Base-by-base conservation (phyloP, 352 stramenopile genomes). In the Phytophthora meadii region DNA sequence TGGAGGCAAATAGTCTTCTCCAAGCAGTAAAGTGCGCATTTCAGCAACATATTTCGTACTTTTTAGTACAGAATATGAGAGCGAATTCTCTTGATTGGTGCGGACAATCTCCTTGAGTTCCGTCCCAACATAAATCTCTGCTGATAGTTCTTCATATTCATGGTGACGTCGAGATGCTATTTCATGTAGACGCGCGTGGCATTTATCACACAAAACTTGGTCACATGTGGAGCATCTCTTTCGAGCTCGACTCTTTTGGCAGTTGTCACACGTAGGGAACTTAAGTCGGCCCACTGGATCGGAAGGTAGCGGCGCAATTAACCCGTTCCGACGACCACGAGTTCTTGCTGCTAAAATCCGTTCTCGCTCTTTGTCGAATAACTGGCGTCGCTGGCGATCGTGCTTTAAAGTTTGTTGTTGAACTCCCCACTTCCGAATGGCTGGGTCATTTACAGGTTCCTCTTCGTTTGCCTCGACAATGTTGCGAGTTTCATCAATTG, bases 141-240 rank as follows among this genome's bases (percentile, higher is more conserved):
- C 54, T 19, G 62, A 30, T 0, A 90, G 36, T 11, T 82, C 73
- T 67, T 84, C 68, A 17, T 83, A 89, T 1, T 65, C 42, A 46
- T 92, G 83, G 27, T 90, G 79, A 0, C 79, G 61, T 27, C 79
- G 65, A 9, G 82, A 68, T 3, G 73, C 73, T 4, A 90, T 19
- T 34, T 88, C 77, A 54, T 92, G 83, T 2, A 92, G 62, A 1
- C 76, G 74, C 12, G 79, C 67, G 54, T 90, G 76, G 27, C 83
- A 92, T 12, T 77, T 80, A 65, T 89, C 79, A 50, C 83, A 92
- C 2, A 88, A 48, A 2, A 84, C 59, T 48, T 89, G 81, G 4
- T 89, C 79, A 40, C 83, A 92, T 15, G 67, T 50, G 12, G 74
- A 61, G 32, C 83, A 92, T 19, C 65, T 55, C 41, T 88, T 90